Base-by-base conservation (phyloP, 208 protist genomes). In the Trypanosoma theileri region DNA sequence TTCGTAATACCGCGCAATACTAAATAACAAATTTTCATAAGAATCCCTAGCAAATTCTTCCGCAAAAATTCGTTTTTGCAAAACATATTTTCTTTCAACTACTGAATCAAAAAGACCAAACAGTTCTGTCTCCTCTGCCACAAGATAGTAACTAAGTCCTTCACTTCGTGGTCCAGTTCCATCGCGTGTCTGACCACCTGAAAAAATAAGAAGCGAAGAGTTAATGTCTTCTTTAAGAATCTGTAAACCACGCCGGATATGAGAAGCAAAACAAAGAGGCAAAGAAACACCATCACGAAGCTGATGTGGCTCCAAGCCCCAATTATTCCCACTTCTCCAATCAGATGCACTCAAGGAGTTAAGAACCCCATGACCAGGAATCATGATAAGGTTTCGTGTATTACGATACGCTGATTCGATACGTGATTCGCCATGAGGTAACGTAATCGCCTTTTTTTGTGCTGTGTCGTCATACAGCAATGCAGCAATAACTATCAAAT, bases 1-100 rank as follows among this genome's bases (percentile, higher is more conserved):
- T 69, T 82, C 77, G 54, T 67, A 70, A 72, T 81, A 86, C 10
- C 81, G 67, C 52, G 73, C 77, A 40, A 83, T 31, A 40, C 67
- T 68, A 72, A 86, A 86, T 19, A 86, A 51, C 31, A 86, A 50
- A 66, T 86, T 86, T 66, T 86, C 81, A 40, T 77, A 69, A 14
- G 73, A 81, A 64, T 86, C 81, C 16, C 73, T 59, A 11, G 81
- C 81, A 67, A 73, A 77, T n/a, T 77, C 70, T 51, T 86, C 81
- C 9, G 65, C n/a, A n/a, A 70, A 68, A 17, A 70, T 45, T 35
- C 74, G 57, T 44, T 28, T 45, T 17, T 54, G 16, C 16, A 78
- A 21, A 46, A 73, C 48, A 50, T 22, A 51, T 48, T 45, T 42
- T 24, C 35, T 41, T 13, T 61, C 51, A 17, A 8, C 35, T 21